Conservation (phyloP, 768 basidiomycete genomes). For the Pisolithus orientalis region DNA sequence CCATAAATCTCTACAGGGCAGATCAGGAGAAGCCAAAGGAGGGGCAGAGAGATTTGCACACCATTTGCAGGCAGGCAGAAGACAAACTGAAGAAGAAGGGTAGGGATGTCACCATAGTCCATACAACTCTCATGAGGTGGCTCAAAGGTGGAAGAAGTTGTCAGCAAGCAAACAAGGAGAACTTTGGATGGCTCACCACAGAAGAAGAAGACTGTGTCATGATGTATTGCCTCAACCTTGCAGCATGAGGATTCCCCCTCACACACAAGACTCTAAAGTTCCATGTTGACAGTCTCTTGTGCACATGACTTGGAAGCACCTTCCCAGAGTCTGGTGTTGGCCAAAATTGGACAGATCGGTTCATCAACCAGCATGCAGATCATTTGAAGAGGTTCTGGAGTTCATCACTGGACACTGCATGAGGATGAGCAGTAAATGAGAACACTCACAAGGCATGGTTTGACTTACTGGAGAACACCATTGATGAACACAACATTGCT, state of each 20-base stretch:
- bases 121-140: no score
- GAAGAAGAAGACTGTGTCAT: slow-evolving; percentile 28
- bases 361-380: slow-evolving; percentile 22
- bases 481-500: slow-evolving; percentile 4
- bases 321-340: slow-evolving; percentile 31
- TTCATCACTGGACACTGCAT: slow-evolving; percentile 27
- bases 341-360: slow-evolving; percentile 29
- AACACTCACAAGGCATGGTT: slow-evolving; percentile 28
- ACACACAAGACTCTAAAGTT: slow-evolving; percentile 28
- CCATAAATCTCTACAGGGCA: no score
- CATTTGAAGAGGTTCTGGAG: slow-evolving; percentile 26
- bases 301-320: slow-evolving; percentile 19
- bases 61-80: no score
- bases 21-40: no score
- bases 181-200: slow-evolving; percentile 17
- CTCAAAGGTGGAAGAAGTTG: no score
- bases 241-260: slow-evolving; percentile 30
- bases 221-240: slow-evolving; percentile 19
- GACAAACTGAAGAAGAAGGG: no score
- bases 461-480: slow-evolving; percentile 22
- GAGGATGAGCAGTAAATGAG: slow-evolving; percentile 33
- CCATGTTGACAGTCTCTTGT: slow-evolving; percentile 26
- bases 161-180: not conserved
- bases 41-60: no score
- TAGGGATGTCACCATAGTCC: no score